Evolutionary conservation across 371 early-diverging fungal species (phyloP).

Genomic region (Vairimorpha apis): DNA sequence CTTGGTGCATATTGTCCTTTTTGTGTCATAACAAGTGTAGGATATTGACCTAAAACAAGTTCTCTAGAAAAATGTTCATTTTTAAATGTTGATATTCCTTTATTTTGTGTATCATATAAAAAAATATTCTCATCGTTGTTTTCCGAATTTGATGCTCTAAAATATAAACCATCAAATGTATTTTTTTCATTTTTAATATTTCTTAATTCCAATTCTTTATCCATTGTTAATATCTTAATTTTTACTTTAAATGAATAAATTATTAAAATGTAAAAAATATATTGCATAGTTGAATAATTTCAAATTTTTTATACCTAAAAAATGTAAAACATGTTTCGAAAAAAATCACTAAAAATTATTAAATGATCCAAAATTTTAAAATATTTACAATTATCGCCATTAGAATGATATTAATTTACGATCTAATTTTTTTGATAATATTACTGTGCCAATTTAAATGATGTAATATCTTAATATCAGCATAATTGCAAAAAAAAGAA

Average conservation of each 20-base stretch:
- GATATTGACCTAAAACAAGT: too few species aligned
- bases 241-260: not conserved
- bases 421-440: too few species aligned
- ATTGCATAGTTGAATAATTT: not conserved
- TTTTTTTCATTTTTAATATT: not conserved
- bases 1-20: too few species aligned
- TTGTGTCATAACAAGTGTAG: too few species aligned
- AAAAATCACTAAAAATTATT: not conserved
- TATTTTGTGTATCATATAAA: not conserved
- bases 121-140: not conserved
- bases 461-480: too few species aligned
- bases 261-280: not conserved
- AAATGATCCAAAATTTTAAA: not conserved
- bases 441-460: too few species aligned
- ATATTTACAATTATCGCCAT: not conserved
- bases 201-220: not conserved
- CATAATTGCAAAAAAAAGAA: too few species aligned
- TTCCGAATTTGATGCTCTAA: not conserved
- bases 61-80: not conserved
- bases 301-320: not conserved
- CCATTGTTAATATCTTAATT: slow-evolving; percentile 4
- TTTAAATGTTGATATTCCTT: not conserved
- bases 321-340: not conserved
- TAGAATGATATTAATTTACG: too few species aligned
- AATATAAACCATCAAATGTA: not conserved